Base-by-base conservation (phyloP, 768 basidiomycete genomes). In the Paxillus ammoniavirescens region DNA sequence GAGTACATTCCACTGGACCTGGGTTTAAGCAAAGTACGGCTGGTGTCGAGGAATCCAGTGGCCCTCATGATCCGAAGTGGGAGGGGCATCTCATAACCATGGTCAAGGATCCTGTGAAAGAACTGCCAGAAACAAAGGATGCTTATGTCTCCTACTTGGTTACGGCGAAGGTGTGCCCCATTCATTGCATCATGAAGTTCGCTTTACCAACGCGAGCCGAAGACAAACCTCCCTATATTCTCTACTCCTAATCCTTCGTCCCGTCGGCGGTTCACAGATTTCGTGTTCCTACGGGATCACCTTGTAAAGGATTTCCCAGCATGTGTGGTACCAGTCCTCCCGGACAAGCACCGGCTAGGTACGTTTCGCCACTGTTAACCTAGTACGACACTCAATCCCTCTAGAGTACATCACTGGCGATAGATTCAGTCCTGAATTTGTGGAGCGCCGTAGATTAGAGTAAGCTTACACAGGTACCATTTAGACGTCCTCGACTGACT, bases 391-490 rank as follows among this genome's bases (percentile, higher is more conserved):
- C 48, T 60, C 42, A 63, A 40, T 55, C 45, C 21, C 23, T 33
- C 35, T 60, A 97, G 97, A 98, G 72, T 99, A 99, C 67, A 82
- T 99, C 52, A 98, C 96, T 26, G 97, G 97, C 12, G 97, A 98
- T 72, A 80, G 97, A 56, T 99, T 99, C 72, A 93, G 93, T 60
- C 86, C 89, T 8, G 97, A 98, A 64, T 99, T 99, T 63, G 91
- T 98, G 82, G 96, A 99, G 69, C 83, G 91, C 40, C 80, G 97
- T 59, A 80, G 95, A 62, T 71, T 84, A 57, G 93, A 96, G 93
- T 95, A 69, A 69, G 89, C 69, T 42, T 49, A 36, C n/a, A 35
- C 35, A 13, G 26, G 47, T 52, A 38, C 15, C 14, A 14, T 33
- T 45, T 46, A 9, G 28, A 18, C 14, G 38, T 50, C 31, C 36